Percentiles rank a stretch among this genome's conserved stretches.
Evolutionary conservation across 208 protist species (phyloP).

Genomic region (Angomonas ambiguus): DNA sequence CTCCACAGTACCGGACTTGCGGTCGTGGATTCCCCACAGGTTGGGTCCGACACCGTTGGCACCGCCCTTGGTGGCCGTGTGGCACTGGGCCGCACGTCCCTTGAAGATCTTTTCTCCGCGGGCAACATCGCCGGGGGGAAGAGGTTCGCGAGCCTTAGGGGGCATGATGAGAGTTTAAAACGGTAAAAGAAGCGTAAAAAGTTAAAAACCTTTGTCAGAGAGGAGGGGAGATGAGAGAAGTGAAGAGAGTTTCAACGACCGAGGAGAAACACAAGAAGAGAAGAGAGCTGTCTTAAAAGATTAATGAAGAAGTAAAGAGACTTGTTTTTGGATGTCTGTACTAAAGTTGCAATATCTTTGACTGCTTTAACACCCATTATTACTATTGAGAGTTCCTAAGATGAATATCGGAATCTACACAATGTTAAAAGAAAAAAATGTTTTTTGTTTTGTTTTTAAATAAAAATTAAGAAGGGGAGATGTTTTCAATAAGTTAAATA

Average conservation of each 20-base stretch:
- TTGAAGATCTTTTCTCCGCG: slow-evolving; percentile 93
- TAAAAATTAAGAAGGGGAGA: not conserved
- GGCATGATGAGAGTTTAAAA: slow-evolving; percentile 33
- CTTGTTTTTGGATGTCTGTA: not conserved
- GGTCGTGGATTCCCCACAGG: slow-evolving; percentile 89
- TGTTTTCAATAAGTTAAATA: not conserved
- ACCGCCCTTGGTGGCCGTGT: slow-evolving; percentile 85
- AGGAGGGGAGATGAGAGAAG: not conserved
- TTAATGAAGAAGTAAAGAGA: not conserved
- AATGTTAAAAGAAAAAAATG: not conserved
- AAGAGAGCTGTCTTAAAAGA: not conserved
- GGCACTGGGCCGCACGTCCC: slow-evolving; percentile 92
- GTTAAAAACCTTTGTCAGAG: not conserved
- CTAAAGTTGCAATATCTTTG: not conserved
- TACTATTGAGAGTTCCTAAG: not conserved
- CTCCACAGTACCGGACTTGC: slow-evolving; percentile 86
- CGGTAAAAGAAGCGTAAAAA: not conserved
- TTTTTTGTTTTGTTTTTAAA: slow-evolving; percentile 13
- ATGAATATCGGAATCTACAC: not conserved
- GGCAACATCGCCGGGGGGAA: slow-evolving; percentile 69
- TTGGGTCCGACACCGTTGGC: slow-evolving; percentile 91
- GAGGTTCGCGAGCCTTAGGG: slow-evolving; percentile 62
- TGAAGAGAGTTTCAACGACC: not conserved
- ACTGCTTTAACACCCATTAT: not conserved
- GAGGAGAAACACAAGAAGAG: not conserved